phyloP scores from a whole-genome alignment of 2,329 filamentous ascomycete genomes.

The Ophiostoma sp. region DNA sequence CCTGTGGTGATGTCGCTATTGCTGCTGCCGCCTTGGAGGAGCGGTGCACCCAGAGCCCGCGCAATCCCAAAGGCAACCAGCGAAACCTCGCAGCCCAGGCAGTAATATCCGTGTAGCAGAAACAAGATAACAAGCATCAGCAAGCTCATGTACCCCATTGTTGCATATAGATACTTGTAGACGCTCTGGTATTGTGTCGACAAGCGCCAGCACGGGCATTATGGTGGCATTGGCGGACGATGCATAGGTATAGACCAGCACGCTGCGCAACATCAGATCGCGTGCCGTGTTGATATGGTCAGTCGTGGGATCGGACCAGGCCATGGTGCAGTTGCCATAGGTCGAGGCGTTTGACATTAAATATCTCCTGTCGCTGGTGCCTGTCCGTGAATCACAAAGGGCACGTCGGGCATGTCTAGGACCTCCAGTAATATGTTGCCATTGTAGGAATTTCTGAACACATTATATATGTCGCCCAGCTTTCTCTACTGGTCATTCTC shows the following conservation, averaged over 20 bases:
- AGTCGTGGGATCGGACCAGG: slow-evolving; percentile 17
- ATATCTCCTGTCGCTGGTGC: slow-evolving; percentile 17
- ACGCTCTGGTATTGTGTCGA: neutral
- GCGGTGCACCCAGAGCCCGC: slow-evolving; percentile 15
- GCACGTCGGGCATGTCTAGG: neutral
- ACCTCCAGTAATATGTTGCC: neutral
- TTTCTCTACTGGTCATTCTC: neutral
- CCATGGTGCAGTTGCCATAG: slow-evolving; percentile 20
- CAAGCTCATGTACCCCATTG: slow-evolving; percentile 14
- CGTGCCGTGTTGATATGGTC: slow-evolving; percentile 19
- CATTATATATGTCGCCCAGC: slow-evolving; percentile 12
- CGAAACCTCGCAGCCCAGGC: slow-evolving; percentile 12
- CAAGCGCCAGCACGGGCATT: too few species aligned
- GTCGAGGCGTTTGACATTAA: neutral
- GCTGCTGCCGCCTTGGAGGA: slow-evolving; percentile 18
- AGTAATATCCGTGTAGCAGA: slow-evolving; percentile 13
- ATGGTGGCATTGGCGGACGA: neutral
- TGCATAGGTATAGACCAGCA: neutral
- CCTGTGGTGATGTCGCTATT: slow-evolving; percentile 16
- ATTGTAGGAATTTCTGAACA: slow-evolving; percentile 5
- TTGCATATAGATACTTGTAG: slow-evolving; percentile 16
- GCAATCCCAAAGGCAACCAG: slow-evolving; percentile 20
- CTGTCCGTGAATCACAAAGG: neutral
- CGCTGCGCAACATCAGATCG: slow-evolving; percentile 21
- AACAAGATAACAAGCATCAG: slow-evolving; percentile 11